phyloP scores from a whole-genome alignment of 225 moss, liverwort and hornwort genomes.

The Physcomitrellopsis africana region DNA sequence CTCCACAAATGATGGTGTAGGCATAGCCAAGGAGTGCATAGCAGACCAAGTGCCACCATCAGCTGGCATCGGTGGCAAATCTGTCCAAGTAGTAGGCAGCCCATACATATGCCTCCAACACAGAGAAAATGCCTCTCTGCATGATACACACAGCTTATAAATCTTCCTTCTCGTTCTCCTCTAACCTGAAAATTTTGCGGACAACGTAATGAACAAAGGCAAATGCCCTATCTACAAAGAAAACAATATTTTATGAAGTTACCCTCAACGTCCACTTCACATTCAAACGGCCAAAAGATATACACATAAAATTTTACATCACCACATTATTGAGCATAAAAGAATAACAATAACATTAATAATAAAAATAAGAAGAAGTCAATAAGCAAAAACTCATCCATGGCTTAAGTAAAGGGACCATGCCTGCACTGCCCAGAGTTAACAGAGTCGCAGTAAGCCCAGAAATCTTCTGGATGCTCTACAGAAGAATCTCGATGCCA shows the following conservation, averaged over 20 bases:
- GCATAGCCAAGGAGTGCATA: slow-evolving; percentile 91
- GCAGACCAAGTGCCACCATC: slow-evolving; percentile 80
- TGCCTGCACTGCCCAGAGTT: slow-evolving; percentile 94
- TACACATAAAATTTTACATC: not conserved
- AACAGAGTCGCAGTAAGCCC: slow-evolving; percentile 72
- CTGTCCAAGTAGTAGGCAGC: slow-evolving; percentile 53
- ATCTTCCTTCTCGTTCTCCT: not conserved
- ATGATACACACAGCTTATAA: slow-evolving; percentile 21
- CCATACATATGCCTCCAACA: slow-evolving; percentile 84
- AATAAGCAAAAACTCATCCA: not conserved
- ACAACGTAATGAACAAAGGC: not conserved
- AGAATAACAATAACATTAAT: too few species aligned
- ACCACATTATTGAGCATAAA: too few species aligned
- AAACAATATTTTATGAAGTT: not conserved
- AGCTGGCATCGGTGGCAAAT: slow-evolving; percentile 82
- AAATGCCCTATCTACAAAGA: slow-evolving; percentile 2
- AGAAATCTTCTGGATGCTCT: slow-evolving; percentile 58
- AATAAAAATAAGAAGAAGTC: too few species aligned
- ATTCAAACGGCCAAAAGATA: slow-evolving; percentile 4
- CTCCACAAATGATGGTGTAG: slow-evolving; percentile 82
- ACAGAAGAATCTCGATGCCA: slow-evolving; percentile 24
- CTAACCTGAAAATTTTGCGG: not conserved
- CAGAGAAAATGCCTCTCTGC: slow-evolving; percentile 70
- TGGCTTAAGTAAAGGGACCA: slow-evolving; percentile 13
- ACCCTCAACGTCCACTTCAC: not conserved